These are phyloP conservation scores for Dissophora globulifera DNA, from an alignment of 192 early-diverging fungal genomes.

Conservation along the genomic window DNA sequence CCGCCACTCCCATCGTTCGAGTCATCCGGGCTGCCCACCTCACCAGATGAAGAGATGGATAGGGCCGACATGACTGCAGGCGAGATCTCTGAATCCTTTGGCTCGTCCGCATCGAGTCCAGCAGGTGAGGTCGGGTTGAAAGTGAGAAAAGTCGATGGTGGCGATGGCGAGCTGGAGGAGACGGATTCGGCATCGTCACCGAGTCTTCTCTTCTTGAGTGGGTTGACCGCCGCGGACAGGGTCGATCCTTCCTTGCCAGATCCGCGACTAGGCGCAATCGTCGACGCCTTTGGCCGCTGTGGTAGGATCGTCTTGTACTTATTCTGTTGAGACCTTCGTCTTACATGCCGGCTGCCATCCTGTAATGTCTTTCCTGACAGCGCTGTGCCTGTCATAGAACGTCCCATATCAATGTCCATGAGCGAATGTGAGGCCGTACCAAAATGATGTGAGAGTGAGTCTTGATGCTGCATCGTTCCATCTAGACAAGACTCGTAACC, in stretches of 20 bases:
- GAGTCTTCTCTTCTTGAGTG: constrained; percentile 13
- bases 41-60: not conserved
- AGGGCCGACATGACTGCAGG: constrained; percentile 9
- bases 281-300: constrained; percentile 10
- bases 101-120: not conserved
- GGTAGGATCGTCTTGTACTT: constrained; percentile 11
- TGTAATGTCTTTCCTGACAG: not conserved
- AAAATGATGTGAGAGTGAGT: constrained; percentile 5
- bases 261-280: not conserved
- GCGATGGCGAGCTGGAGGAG: not conserved
- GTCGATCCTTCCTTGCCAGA: not conserved
- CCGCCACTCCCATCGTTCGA: not conserved
- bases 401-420: not conserved
- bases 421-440: constrained; percentile 1
- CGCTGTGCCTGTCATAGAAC: not conserved
- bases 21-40: not conserved
- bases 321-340: not conserved
- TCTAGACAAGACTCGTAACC: constrained; percentile 18
- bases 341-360: not conserved
- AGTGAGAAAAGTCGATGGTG: not conserved
- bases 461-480: not conserved
- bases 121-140: constrained; percentile 1
- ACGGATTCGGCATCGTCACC: not conserved
- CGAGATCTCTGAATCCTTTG: constrained; percentile 10
- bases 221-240: not conserved